Evolutionary conservation across 768 basidiomycete genomes (phyloP), one percentile per base, ranked within the genome.

Genomic region (Boletus reticuloceps): DNA sequence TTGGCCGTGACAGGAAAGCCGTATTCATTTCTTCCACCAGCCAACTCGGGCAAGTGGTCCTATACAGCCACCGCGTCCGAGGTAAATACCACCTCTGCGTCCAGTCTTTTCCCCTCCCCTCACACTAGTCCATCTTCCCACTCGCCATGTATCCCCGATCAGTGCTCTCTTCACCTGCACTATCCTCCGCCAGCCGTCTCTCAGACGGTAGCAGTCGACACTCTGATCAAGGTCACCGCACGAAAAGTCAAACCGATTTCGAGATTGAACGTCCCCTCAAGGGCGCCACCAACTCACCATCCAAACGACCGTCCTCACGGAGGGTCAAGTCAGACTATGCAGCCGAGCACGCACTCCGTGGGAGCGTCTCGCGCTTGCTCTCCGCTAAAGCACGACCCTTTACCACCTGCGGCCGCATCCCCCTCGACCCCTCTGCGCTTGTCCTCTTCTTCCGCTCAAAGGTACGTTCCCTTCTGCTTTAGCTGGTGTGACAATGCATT

Each of bases 371-470:
- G 1, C 74, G 75, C 38, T 68, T 91, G 50, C 72, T 90, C 47
- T 72, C 70, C 12, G 79, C 82, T 14, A 90, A 85, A 66, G 74
- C 81, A 32, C 77, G 77, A 4, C 82, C 86, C 41, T 88, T 86
- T 67, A 79, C 83, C 1, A 78, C 84, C 13, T 81, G 80, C 12
- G 89, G 90, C 1, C 77, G 84, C 32, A 85, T 91, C 45, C 85
- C 85, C 8, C 72, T 89, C 39, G 88, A 90, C 69, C 81, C 85
- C 17, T 77, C 82, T 4, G 80, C 81, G 56, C 72, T 90, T 37
- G 80, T 83, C 13, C 72, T 92, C 50, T 91, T 91, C 75, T 92
- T 92, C 75, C 79, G 89, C 20, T 83, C 88, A 39, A 87, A 88
- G 81, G 90, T 85, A 59, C 40, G 78, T 68, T 20, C 22, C 31